These are phyloP conservation scores for Byssoonygena ceratinophila DNA, from an alignment of 2,329 filamentous ascomycete species.

Conservation along the genomic window DNA sequence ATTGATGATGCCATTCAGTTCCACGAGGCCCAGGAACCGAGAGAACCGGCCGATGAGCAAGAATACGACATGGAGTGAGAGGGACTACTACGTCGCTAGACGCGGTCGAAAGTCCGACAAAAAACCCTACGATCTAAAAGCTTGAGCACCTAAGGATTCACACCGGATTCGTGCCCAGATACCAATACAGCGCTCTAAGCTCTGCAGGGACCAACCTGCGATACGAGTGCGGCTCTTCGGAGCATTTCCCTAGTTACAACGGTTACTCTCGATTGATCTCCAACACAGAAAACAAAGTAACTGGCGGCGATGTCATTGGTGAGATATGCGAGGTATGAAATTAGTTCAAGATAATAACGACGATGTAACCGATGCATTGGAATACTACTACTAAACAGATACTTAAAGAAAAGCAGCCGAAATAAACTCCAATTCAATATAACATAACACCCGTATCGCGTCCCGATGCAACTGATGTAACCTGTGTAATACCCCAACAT, in stretches of 20 bases:
- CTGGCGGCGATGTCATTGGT: too few relatives aligned
- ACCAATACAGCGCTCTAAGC: too few relatives aligned
- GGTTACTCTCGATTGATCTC: too few relatives aligned
- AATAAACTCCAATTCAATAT: neutral
- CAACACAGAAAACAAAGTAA: too few relatives aligned
- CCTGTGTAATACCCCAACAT: neutral
- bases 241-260: too few relatives aligned
- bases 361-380: neutral
- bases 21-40: conserved; percentile 85
- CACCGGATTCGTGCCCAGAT: too few relatives aligned
- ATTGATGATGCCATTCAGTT: conserved; percentile 92
- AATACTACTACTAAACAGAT: neutral
- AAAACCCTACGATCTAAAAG: neutral
- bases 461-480: neutral
- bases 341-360: neutral
- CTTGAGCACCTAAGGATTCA: too few relatives aligned
- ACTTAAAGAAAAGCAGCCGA: neutral
- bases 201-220: too few relatives aligned
- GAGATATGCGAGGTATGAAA: too few relatives aligned
- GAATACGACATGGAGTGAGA: conserved; percentile 41
- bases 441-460: neutral
- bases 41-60: conserved; percentile 61
- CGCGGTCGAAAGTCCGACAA: neutral
- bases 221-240: too few relatives aligned
- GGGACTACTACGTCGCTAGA: neutral